Evolutionary conservation across 2,329 filamentous ascomycete genomes (phyloP).

Genomic region (Microdochium paspali): DNA sequence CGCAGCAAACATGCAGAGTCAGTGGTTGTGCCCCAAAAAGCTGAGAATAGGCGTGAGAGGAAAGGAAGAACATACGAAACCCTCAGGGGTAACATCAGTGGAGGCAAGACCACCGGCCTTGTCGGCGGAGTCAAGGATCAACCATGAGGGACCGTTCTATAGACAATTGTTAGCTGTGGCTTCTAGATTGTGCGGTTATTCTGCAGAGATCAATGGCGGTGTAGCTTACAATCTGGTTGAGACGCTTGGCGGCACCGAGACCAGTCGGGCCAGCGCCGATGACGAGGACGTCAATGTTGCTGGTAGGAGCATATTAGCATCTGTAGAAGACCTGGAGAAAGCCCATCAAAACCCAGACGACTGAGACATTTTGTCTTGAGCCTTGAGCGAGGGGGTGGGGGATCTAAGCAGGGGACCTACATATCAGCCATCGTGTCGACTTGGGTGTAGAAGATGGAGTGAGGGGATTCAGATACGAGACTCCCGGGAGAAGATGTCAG

Average conservation of each 20-base stretch:
- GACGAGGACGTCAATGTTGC: conserved; percentile 91
- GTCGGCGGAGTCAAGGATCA: conserved; percentile 88
- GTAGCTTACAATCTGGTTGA: conserved; percentile 80
- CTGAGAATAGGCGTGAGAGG: conserved; percentile 1
- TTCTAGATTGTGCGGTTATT: neutral
- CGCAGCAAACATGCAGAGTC: conserved; percentile 10
- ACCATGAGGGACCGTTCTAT: conserved; percentile 86
- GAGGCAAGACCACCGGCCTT: conserved; percentile 92
- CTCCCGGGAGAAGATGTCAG: neutral
- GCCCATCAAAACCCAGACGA: too few species aligned
- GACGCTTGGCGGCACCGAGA: conserved; percentile 93
- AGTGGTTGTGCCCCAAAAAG: conserved; percentile 1
- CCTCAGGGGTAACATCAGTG: conserved; percentile 89
- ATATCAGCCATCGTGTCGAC: conserved; percentile 3
- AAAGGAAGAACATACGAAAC: conserved; percentile 66
- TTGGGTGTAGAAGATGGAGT: neutral
- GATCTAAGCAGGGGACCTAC: conserved; percentile 2
- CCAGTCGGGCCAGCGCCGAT: conserved; percentile 97
- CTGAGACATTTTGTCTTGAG: too few species aligned
- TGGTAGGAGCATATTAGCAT: conserved; percentile 25
- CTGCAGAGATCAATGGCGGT: conserved; percentile 12
- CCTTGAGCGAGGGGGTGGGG: too few species aligned
- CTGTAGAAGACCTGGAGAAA: neutral
- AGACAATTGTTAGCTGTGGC: conserved; percentile 12
- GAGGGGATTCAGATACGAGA: neutral